These are phyloP conservation scores for Colletotrichum sublineola DNA, from an alignment of 2,329 filamentous ascomycete species.

Conservation along the genomic window DNA sequence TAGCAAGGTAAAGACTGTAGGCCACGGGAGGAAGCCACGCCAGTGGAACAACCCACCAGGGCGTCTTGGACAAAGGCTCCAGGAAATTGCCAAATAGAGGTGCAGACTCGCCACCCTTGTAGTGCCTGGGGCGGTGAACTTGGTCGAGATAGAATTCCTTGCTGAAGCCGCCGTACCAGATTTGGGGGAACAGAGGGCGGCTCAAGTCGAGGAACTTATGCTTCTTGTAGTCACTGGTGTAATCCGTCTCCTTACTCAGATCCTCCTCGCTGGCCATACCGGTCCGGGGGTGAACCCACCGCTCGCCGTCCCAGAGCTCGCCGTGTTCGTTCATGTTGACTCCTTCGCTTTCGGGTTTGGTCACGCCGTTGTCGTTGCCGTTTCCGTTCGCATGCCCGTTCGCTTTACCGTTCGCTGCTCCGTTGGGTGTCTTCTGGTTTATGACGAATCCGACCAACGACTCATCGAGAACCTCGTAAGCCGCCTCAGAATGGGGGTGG, in stretches of 20 bases:
- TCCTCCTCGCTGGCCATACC: slow-evolving; percentile 93
- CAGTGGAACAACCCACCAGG: slow-evolving; percentile 90
- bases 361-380: slow-evolving; percentile 53
- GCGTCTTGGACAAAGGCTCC: slow-evolving; percentile 95
- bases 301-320: slow-evolving; percentile 41
- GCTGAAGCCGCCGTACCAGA: slow-evolving; percentile 88
- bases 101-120: slow-evolving; percentile 91
- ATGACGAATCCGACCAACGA: slow-evolving; percentile 85
- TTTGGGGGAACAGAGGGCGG: slow-evolving; percentile 85
- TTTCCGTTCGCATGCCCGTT: slow-evolving; percentile 47
- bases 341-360: slow-evolving; percentile 53
- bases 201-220: slow-evolving; percentile 95
- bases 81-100: slow-evolving; percentile 98
- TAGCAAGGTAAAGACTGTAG: slow-evolving; percentile 79
- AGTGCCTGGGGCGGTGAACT: slow-evolving; percentile 94
- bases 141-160: slow-evolving; percentile 99
- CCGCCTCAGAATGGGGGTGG: slow-evolving; percentile 88
- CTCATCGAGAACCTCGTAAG: slow-evolving; percentile 96
- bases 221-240: slow-evolving; percentile 80
- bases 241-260: slow-evolving; percentile 86
- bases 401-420: slow-evolving; percentile 53
- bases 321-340: slow-evolving; percentile 46
- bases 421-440: slow-evolving; percentile 64
- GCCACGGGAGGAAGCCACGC: slow-evolving; percentile 86
- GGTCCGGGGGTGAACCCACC: slow-evolving; percentile 71